phyloP scores from a whole-genome alignment of 2,329 filamentous ascomycete genomes.

The Trichoderma pleuroti region DNA sequence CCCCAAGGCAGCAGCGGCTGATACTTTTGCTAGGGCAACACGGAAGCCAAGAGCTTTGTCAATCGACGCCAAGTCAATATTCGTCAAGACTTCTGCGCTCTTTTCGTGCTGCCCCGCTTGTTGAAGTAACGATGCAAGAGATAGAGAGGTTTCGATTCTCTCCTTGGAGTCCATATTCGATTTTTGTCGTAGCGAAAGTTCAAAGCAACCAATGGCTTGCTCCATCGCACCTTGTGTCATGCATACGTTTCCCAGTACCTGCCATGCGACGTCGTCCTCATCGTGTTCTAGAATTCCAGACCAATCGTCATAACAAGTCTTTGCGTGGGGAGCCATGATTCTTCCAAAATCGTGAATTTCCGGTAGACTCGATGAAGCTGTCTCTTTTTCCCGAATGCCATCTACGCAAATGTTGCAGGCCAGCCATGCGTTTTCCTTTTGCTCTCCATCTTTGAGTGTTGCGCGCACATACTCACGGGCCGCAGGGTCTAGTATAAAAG shows the following conservation, averaged over 20 bases:
- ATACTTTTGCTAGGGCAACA: conserved; percentile 26
- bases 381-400: conserved; percentile 23
- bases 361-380: conserved; percentile 22
- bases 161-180: conserved; percentile 21
- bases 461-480: conserved; percentile 26
- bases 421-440: conserved; percentile 25
- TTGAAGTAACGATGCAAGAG: conserved; percentile 24
- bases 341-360: conserved; percentile 27
- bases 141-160: conserved; percentile 25
- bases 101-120: conserved; percentile 21
- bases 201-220: conserved; percentile 29
- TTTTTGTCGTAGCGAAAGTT: conserved; percentile 23
- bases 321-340: conserved; percentile 29
- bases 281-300: conserved; percentile 23
- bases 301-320: conserved; percentile 29
- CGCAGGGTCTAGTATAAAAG: conserved; percentile 25
- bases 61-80: conserved; percentile 25
- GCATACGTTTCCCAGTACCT: conserved; percentile 33
- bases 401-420: conserved; percentile 27
- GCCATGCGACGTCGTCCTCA: conserved; percentile 37
- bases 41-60: conserved; percentile 26
- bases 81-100: conserved; percentile 23
- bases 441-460: conserved; percentile 22
- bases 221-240: conserved; percentile 28
- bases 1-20: conserved; percentile 23